Conservation (phyloP, 371 early-diverging fungal genomes). For the Mucor lusitanicus region DNA sequence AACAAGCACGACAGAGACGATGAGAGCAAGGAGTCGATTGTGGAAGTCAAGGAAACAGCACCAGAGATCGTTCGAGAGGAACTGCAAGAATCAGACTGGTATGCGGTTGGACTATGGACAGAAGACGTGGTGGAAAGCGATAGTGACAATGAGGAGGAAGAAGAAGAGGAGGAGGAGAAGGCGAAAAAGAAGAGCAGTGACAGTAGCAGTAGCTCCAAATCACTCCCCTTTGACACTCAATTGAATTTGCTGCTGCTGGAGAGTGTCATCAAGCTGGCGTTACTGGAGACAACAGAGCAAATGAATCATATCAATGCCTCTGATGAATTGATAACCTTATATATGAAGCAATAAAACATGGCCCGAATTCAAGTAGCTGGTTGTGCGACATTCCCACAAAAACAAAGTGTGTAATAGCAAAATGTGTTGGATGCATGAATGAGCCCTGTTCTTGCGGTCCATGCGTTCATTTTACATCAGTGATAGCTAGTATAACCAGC, state of each 20-base stretch:
- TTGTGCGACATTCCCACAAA: conserved; percentile 22
- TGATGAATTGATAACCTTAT: conserved; percentile 72
- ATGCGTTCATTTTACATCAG: no score
- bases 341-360: conserved; percentile 26
- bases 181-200: neutral
- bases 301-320: conserved; percentile 64
- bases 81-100: conserved; percentile 39
- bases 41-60: conserved; percentile 23
- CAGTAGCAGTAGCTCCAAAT: neutral
- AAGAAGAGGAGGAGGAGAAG: neutral
- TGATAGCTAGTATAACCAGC: no score
- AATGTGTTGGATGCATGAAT: no score
- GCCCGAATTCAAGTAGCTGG: neutral
- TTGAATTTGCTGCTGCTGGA: conserved; percentile 66
- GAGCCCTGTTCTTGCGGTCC: no score
- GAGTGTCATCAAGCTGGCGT: conserved; percentile 62
- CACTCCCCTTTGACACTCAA: neutral
- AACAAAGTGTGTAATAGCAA: neutral
- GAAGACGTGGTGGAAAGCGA: conserved; percentile 14
- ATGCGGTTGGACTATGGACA: conserved; percentile 39
- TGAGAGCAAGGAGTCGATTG: conserved; percentile 1
- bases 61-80: conserved; percentile 39
- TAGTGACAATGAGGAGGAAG: conserved; percentile 1
- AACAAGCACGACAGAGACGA: conserved; percentile 17
- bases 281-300: conserved; percentile 66